These are phyloP conservation scores for Leptodontidium sp. DNA, from an alignment of 2,329 filamentous ascomycete genomes.

Conservation along the genomic window DNA sequence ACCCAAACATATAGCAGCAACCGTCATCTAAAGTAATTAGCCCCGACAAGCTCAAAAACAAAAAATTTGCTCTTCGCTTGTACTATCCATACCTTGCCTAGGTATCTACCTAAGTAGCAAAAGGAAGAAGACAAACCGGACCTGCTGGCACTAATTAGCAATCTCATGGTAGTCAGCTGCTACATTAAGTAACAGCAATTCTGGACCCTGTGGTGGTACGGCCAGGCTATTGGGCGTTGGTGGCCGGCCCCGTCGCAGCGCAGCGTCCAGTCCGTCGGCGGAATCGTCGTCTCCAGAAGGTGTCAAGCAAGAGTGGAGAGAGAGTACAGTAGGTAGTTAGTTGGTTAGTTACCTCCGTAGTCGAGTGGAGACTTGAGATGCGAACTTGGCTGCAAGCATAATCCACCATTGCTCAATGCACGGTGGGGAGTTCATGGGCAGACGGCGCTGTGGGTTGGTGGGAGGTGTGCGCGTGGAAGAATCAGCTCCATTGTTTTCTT, in stretches of 20 bases:
- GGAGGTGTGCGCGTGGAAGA: background rate
- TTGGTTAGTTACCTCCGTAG: background rate
- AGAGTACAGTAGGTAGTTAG: background rate
- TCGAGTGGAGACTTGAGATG: background rate
- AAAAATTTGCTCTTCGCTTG: background rate
- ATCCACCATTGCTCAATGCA: background rate
- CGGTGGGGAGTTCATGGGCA: background rate
- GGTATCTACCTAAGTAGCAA: background rate
- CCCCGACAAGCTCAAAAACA: background rate
- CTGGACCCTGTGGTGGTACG: constrained; percentile 17
- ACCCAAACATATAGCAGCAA: background rate
- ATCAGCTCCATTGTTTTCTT: constrained; percentile 1
- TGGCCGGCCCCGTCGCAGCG: background rate
- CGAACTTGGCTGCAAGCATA: background rate
- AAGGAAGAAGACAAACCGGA: background rate
- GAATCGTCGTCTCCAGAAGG: constrained; percentile 14
- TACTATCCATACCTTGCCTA: background rate
- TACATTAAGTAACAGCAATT: constrained; percentile 17
- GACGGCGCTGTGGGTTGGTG: background rate
- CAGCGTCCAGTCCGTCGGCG: background rate
- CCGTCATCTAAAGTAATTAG: background rate
- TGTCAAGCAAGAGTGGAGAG: constrained; percentile 19
- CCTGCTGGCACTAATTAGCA: constrained; percentile 16
- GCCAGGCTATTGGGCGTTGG: constrained; percentile 17
- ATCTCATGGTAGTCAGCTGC: constrained; percentile 15